Conservation (phyloP, 495 filamentous ascomycete genomes). For the Ramalina intermedia region DNA sequence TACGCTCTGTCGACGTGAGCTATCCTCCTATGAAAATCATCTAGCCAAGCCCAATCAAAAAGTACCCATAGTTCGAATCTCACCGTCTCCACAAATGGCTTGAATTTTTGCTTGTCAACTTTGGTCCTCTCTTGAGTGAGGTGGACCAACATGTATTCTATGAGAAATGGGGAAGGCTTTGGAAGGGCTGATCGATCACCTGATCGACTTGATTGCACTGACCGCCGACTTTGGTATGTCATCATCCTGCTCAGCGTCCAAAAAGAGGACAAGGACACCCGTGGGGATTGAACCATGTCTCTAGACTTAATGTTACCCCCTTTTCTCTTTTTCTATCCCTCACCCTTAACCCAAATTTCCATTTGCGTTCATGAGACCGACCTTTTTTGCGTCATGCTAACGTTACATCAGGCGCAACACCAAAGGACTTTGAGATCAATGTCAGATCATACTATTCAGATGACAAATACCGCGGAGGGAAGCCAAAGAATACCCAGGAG, state of each 20-base stretch:
- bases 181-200: slow-evolving; percentile 55
- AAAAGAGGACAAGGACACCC: no score
- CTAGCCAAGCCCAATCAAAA: background rate
- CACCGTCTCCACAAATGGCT: slow-evolving; percentile 5
- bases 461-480: background rate
- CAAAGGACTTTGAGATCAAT: slow-evolving; percentile 25
- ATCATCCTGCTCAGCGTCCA: background rate
- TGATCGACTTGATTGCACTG: slow-evolving; percentile 59
- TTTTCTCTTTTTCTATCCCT: slow-evolving; percentile 8
- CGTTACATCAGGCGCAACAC: slow-evolving; percentile 23
- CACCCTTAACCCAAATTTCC: background rate
- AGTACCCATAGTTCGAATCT: slow-evolving; percentile 5
- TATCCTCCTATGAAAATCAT: background rate
- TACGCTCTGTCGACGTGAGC: background rate
- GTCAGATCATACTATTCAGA: slow-evolving; percentile 25
- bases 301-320: background rate
- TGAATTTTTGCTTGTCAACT: background rate
- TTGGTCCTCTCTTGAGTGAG: slow-evolving; percentile 2
- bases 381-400: background rate
- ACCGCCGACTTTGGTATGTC: slow-evolving; percentile 55
- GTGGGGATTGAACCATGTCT: background rate
- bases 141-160: slow-evolving; percentile 2
- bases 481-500: background rate
- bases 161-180: slow-evolving; percentile 48
- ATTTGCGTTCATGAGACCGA: background rate